These are phyloP conservation scores for Penstemon newberryi DNA, from an alignment of 257 asterid species.

Conservation along the genomic window DNA sequence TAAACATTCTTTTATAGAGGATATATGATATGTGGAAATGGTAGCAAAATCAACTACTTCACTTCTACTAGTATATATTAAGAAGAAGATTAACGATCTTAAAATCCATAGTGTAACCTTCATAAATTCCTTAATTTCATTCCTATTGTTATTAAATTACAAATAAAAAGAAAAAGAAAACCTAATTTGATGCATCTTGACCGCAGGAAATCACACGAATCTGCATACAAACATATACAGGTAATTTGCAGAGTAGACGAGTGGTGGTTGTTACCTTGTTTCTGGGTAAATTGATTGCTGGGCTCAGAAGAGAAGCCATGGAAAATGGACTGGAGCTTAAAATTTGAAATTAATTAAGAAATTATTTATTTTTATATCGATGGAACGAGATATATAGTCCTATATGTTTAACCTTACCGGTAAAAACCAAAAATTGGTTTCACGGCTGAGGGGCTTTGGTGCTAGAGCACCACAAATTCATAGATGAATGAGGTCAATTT, in stretches of 20 bases:
- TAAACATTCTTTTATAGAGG: background rate
- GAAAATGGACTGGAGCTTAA: conserved; percentile 10
- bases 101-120: background rate
- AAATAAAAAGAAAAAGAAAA: background rate
- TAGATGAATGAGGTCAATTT: too few species aligned
- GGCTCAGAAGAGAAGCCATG: conserved; percentile 68
- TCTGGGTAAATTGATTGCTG: conserved; percentile 44
- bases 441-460: conserved; percentile 33
- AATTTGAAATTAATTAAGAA: background rate
- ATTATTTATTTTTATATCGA: background rate
- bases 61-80: conserved; percentile 4
- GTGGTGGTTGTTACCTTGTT: conserved; percentile 41
- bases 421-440: conserved; percentile 17
- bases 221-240: background rate
- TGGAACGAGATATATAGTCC: background rate
- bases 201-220: conserved; percentile 7
- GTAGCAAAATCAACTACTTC: background rate
- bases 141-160: background rate
- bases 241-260: background rate
- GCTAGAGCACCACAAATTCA: conserved; percentile 31
- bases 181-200: background rate
- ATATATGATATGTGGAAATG: background rate
- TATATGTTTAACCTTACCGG: background rate
- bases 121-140: background rate
- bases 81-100: background rate